A percentile compares a stretch with the other conserved stretches of the same genome.
phyloP scores from a whole-genome alignment of 2,329 filamentous ascomycete species.

The Ramichloridium luteum region DNA sequence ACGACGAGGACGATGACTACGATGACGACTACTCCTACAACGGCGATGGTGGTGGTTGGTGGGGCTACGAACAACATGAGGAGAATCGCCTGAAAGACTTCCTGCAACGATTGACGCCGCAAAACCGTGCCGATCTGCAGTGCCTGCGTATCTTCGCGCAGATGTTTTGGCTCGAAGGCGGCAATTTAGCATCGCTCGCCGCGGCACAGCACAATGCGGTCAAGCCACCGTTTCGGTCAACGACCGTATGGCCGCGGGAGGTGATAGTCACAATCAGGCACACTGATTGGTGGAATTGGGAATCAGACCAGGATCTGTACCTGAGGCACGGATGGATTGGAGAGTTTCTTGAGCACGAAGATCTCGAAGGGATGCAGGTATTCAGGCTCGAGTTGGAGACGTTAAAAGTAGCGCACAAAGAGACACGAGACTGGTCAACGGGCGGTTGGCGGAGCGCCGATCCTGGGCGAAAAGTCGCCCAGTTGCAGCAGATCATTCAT shows the following conservation, averaged over 20 bases:
- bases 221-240: too few species aligned
- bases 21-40: too few species aligned
- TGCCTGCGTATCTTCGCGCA: slow-evolving; percentile 2
- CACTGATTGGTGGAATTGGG: slow-evolving; percentile 9
- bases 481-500: slow-evolving; percentile 3
- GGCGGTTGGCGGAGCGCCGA: too few species aligned
- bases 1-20: background rate
- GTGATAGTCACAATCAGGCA: slow-evolving; percentile 6
- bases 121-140: background rate
- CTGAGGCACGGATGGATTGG: slow-evolving; percentile 1
- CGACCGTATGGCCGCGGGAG: slow-evolving; percentile 3
- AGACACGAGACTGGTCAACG: too few species aligned
- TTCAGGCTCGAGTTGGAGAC: slow-evolving; percentile 7
- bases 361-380: background rate
- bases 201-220: background rate
- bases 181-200: background rate
- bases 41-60: too few species aligned
- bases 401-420: too few species aligned
- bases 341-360: background rate
- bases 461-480: slow-evolving; percentile 1
- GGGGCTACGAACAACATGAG: too few species aligned
- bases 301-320: background rate
- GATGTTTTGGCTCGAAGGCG: slow-evolving; percentile 4
- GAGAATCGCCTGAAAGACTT: slow-evolving; percentile 1
- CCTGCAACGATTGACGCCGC: background rate